Base-by-base conservation (phyloP, 108 stramenopile genomes). In the Skeletonema menzelii region DNA sequence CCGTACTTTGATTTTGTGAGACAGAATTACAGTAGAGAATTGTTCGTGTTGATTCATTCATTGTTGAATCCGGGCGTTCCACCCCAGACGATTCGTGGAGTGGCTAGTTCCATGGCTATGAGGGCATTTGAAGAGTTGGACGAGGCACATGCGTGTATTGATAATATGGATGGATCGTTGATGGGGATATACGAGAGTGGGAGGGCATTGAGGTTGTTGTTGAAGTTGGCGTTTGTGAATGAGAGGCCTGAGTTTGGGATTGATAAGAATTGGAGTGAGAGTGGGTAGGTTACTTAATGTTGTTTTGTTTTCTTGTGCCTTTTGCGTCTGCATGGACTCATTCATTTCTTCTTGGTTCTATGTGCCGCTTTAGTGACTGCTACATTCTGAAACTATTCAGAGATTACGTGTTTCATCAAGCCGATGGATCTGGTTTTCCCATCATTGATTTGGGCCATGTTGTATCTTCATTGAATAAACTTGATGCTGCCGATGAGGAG, bases 391-490 rank as follows among this genome's bases (percentile, higher is more conserved):
- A 93, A 59, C 80, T 97, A 56, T 97, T 97, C 84, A 84, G 96
- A 60, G 96, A 97, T 84, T 97, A 85, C 80, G 90, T 92, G n/a
- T 93, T 93, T 72, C 92, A 93, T 69, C 92, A 97, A 89, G 94
- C 91, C 22, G 95, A 97, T 77, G 91, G 83, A 7, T 69, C 82
- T 63, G 95, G 95, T 8, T 80, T 87, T 66, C 95, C 97, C 27
- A 88, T 95, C 12, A 91, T 97, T 88, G 97, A 97, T 84, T 75
- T 97, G 32, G 95, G 95, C 14, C 97, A 97, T 84, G 85, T 96
- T 34, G 77, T 96, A 7, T 86, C 90, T 4, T 82, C 87, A 37
- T 83, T 97, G 27, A 94, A 96, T 83, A 94, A 94, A 76, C 80
- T 97, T 28, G 97, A 97, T 82, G 92, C 88, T 15, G 90, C 91